Evolutionary conservation across 768 basidiomycete species (phyloP).

Genomic region (Mycena rosella): DNA sequence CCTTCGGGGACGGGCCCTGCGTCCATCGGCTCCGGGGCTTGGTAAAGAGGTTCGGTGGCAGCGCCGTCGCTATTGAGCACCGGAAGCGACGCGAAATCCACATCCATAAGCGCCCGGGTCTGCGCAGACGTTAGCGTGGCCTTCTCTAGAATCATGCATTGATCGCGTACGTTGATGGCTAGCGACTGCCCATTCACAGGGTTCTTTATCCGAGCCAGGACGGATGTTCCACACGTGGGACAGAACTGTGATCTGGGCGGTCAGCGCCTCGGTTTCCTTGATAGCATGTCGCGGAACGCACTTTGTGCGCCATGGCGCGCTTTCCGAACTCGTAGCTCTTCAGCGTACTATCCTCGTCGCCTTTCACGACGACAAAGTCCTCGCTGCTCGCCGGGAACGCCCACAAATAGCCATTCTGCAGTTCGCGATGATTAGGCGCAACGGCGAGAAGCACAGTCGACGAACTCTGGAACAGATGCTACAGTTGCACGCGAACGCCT

Average conservation of each 20-base stretch:
- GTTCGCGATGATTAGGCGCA: too few relatives aligned
- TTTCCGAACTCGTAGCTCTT: slow-evolving; percentile 27
- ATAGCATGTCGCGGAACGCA: not conserved
- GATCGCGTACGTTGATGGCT: slow-evolving; percentile 10
- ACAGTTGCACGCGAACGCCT: slow-evolving; percentile 16
- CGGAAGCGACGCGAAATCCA: slow-evolving; percentile 1
- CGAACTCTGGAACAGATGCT: slow-evolving; percentile 23
- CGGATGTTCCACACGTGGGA: slow-evolving; percentile 23
- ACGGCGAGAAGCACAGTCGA: not conserved
- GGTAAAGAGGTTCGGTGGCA: not conserved
- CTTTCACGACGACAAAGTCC: slow-evolving; percentile 16
- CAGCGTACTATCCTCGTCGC: slow-evolving; percentile 25
- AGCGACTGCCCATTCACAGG: not conserved
- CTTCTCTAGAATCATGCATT: not conserved
- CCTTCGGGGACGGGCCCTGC: slow-evolving; percentile 8
- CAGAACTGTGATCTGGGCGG: slow-evolving; percentile 20
- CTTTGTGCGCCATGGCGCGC: slow-evolving; percentile 23
- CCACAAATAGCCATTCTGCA: slow-evolving; percentile 33
- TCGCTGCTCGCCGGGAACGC: not conserved
- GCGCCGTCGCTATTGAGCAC: slow-evolving; percentile 16
- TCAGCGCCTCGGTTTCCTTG: too few relatives aligned
- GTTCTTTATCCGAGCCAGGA: slow-evolving; percentile 10
- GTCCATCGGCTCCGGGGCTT: slow-evolving; percentile 5
- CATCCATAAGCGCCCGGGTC: slow-evolving; percentile 19
- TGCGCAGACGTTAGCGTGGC: not conserved